Evolutionary conservation across 768 basidiomycete species (phyloP), one percentile per base, ranked within the genome.

Genomic region (Holtermanniella nyarrowii): DNA sequence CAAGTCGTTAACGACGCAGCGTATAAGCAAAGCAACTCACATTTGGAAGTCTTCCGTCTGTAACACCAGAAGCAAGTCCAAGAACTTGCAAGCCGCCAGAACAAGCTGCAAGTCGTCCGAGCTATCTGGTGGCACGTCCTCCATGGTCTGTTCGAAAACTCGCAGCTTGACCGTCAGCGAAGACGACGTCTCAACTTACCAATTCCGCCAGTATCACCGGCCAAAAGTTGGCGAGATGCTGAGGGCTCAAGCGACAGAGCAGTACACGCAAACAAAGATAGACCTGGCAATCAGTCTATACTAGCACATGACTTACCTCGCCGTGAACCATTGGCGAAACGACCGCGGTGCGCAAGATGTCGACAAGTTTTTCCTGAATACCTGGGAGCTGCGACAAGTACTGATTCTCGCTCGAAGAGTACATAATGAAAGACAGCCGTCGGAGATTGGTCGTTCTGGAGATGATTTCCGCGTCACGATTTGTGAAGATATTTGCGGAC

Each of bases 41-140:
- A 96, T 86, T 72, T 97, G 95, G 72, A 97, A 99, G 69, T 97
- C 93, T 65, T 91, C 88, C 0, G 88, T 93, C 69, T 97, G 91
- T 22, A 99, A 74, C 2, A 86, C 83, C 11, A 97, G 77, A n/a
- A 97, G 74, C 4, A 96, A 75, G 70, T 99, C 95, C 21, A 99
- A 74, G 62, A 91, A 87, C 73, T 97, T 97, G 76, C 88, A 85
- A 1, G 88, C 89, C 1, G 91, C 81, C 20, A 96, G 77, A 44
- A 96, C 76, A 12, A 91, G 76, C 39, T 80, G 79, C 22, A 99
- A 75, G 49, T 86, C 82, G 62, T 95, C 90, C 0, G 90, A 86
- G 0, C 82, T 83, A 65, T 95, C 88, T 0, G 65, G 80, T 0
- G 90, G 88, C 5, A 84, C 70, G 1, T 77, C 73, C 1, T 78